These are phyloP conservation scores for Hyaloscypha variabilis DNA, from an alignment of 495 filamentous ascomycete genomes.

Conservation along the genomic window DNA sequence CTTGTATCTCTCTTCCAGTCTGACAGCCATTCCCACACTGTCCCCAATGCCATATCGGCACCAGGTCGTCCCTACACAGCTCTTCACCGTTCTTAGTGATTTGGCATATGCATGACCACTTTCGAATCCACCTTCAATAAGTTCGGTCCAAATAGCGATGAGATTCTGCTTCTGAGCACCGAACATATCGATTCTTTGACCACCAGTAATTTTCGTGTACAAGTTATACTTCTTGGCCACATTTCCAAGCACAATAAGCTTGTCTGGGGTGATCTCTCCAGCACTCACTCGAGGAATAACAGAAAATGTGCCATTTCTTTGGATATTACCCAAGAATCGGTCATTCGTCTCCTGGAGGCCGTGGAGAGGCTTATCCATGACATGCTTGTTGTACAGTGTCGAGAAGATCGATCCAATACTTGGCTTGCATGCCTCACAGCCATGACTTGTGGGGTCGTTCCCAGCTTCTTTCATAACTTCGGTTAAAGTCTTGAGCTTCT, in stretches of 20 bases:
- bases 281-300: constrained; percentile 85
- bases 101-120: constrained; percentile 96
- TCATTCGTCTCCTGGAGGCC: constrained; percentile 96
- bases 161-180: constrained; percentile 93
- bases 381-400: constrained; percentile 81
- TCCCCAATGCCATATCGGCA: constrained; percentile 93
- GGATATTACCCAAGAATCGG: constrained; percentile 90
- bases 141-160: constrained; percentile 81
- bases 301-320: constrained; percentile 91
- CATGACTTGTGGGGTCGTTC: constrained; percentile 71
- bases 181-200: constrained; percentile 95
- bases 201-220: constrained; percentile 96
- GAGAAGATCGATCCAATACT: constrained; percentile 83
- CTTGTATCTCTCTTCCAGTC: constrained; percentile 94
- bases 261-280: constrained; percentile 91
- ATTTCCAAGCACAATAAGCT: constrained; percentile 83
- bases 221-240: constrained; percentile 88
- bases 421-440: constrained; percentile 93
- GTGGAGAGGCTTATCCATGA: constrained; percentile 75
- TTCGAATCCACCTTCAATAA: constrained; percentile 93
- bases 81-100: constrained; percentile 88
- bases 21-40: constrained; percentile 95
- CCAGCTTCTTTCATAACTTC: constrained; percentile 86
- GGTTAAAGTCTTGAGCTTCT: constrained; percentile 71
- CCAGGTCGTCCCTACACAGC: constrained; percentile 94